These are phyloP conservation scores for Pisolithus marmoratus DNA, from an alignment of 768 basidiomycete genomes.

Conservation along the genomic window DNA sequence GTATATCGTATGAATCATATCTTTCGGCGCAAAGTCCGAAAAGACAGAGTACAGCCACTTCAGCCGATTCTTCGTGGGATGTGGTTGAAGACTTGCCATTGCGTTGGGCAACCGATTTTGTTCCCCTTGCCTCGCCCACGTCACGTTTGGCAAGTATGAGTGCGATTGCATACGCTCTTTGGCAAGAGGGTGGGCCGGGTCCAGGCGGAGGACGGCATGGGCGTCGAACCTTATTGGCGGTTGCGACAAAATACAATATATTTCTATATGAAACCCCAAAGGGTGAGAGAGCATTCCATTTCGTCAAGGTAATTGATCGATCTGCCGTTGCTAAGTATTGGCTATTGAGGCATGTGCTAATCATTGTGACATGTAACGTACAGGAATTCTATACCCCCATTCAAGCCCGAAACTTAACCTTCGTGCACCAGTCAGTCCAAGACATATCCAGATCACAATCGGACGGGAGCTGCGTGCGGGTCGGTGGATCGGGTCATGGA, in stretches of 20 bases:
- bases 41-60: conserved; percentile 22
- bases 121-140: conserved; percentile 64
- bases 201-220: conserved; percentile 40
- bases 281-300: conserved; percentile 77
- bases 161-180: conserved; percentile 64
- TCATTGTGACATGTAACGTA: background rate
- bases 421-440: conserved; percentile 63
- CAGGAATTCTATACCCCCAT: conserved; percentile 84
- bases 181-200: conserved; percentile 49
- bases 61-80: conserved; percentile 61
- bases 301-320: conserved; percentile 56
- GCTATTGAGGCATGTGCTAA: background rate
- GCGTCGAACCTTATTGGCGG: conserved; percentile 55
- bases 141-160: conserved; percentile 56
- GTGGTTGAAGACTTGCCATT: conserved; percentile 66
- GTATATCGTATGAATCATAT: conserved; percentile 23
- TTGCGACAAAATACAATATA: conserved; percentile 70
- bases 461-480: conserved; percentile 30
- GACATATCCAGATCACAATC: conserved; percentile 42
- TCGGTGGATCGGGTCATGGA: conserved; percentile 14
- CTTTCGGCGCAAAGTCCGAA: conserved; percentile 25
- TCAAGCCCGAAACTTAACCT: conserved; percentile 57
- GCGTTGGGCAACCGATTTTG: conserved; percentile 85
- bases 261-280: conserved; percentile 76
- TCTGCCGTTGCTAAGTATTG: background rate